Evolutionary conservation across 768 basidiomycete genomes (phyloP).

Genomic region (Vararia minispora): DNA sequence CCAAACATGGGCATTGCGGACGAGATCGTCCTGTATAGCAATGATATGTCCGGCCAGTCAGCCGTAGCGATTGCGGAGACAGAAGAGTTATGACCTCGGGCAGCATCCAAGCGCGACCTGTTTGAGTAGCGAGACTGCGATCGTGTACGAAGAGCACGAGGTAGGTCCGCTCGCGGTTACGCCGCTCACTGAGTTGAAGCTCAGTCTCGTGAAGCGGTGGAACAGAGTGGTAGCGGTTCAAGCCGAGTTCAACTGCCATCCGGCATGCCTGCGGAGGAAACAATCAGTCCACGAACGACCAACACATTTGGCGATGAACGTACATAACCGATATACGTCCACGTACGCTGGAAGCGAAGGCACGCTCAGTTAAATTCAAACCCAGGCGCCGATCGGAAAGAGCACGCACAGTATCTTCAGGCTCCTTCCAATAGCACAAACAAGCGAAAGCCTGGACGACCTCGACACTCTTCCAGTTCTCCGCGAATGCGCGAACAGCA

Average conservation of each 20-base stretch:
- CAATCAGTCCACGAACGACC: constrained; percentile 1
- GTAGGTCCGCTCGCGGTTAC: constrained; percentile 80
- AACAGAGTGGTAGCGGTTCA: constrained; percentile 55
- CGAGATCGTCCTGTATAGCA: constrained; percentile 46
- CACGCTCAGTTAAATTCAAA: constrained; percentile 1
- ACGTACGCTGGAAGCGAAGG: constrained; percentile 46
- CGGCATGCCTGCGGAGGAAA: constrained; percentile 51
- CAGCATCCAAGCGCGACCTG: constrained; percentile 81
- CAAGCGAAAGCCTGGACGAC: constrained; percentile 85
- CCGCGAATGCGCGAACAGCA: constrained; percentile 67
- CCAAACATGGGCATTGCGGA: constrained; percentile 60
- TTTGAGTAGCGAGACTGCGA: constrained; percentile 77
- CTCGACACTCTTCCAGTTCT: constrained; percentile 74
- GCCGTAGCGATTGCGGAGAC: background rate
- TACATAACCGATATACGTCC: constrained; percentile 83
- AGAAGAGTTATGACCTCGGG: constrained; percentile 37
- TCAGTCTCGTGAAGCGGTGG: constrained; percentile 52
- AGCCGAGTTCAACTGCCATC: constrained; percentile 76
- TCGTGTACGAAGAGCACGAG: constrained; percentile 82
- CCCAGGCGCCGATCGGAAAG: constrained; percentile 9
- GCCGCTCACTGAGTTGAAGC: constrained; percentile 58
- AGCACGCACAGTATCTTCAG: constrained; percentile 62
- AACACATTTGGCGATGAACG: constrained; percentile 18
- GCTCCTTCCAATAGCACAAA: constrained; percentile 83
- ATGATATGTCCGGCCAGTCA: constrained; percentile 9